Evolutionary conservation across 2,329 filamentous ascomycete species (phyloP).

Genomic region (Phyllosticta paracitricarpa): DNA sequence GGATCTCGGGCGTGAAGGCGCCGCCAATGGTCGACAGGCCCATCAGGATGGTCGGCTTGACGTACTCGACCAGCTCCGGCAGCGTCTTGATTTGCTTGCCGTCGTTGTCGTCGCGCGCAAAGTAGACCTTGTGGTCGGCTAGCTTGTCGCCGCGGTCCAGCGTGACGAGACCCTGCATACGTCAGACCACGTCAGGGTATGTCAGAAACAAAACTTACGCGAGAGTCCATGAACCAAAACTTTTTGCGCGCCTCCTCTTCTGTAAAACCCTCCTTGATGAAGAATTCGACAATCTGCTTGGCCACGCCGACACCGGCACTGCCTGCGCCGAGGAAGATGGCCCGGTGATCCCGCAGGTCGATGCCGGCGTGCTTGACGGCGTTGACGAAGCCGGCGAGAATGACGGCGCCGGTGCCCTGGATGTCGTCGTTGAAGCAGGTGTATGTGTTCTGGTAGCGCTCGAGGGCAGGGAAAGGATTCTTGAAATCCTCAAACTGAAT

Average conservation of each 20-base stretch:
- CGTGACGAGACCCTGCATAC: constrained; percentile 65
- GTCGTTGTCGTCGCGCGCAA: constrained; percentile 54
- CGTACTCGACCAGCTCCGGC: constrained; percentile 85
- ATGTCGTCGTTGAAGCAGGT: constrained; percentile 99
- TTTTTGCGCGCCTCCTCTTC: constrained; percentile 80
- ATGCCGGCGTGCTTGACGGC: constrained; percentile 76
- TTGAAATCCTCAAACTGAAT: constrained; percentile 98
- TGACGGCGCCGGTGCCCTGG: constrained; percentile 92
- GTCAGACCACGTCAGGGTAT: not conserved
- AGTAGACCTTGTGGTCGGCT: constrained; percentile 73
- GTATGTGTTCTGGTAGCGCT: constrained; percentile 78
- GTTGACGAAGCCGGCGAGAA: constrained; percentile 70
- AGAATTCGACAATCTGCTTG: constrained; percentile 95
- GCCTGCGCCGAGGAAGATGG: constrained; percentile 93
- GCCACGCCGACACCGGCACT: constrained; percentile 95
- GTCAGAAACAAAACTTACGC: constrained; percentile 29
- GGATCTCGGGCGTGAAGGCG: constrained; percentile 80
- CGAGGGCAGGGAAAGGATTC: constrained; percentile 88
- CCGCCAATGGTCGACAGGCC: constrained; percentile 91
- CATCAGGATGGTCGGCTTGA: constrained; percentile 89
- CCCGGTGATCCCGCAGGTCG: constrained; percentile 77
- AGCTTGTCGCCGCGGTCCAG: constrained; percentile 86
- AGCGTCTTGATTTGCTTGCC: constrained; percentile 64
- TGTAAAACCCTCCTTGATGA: constrained; percentile 80
- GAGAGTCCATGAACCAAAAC: constrained; percentile 97